These are phyloP conservation scores for Lagenidium giganteum DNA, from an alignment of 352 stramenopile species.

Conservation along the genomic window DNA sequence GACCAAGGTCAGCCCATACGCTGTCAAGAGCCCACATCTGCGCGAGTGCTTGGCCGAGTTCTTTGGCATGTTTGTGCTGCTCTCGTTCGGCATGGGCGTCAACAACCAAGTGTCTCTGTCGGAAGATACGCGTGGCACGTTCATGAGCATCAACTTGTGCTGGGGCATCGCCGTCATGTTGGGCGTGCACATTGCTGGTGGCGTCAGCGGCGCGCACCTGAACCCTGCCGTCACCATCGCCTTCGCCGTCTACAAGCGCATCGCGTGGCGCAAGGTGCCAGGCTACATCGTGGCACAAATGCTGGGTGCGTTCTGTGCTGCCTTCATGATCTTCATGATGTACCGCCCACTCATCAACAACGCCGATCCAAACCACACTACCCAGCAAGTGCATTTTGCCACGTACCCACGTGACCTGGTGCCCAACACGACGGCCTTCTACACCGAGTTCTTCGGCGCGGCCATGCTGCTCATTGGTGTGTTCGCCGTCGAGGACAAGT, in stretches of 20 bases:
- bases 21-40: too few relatives aligned
- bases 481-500: constrained; percentile 20
- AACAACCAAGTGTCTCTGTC: constrained; percentile 56
- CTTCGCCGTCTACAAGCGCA: constrained; percentile 33
- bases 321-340: constrained; percentile 40
- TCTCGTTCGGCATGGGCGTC: constrained; percentile 63
- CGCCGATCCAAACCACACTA: constrained; percentile 38
- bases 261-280: constrained; percentile 53
- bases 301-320: constrained; percentile 40
- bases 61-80: constrained; percentile 50
- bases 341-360: constrained; percentile 49
- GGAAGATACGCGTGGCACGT: constrained; percentile 48
- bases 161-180: constrained; percentile 76
- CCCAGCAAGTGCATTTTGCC: constrained; percentile 38
- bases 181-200: constrained; percentile 49
- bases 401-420: constrained; percentile 53
- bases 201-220: constrained; percentile 54
- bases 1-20: too few relatives aligned
- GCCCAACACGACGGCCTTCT: constrained; percentile 21
- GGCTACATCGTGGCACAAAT: constrained; percentile 51
- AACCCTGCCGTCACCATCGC: constrained; percentile 63
- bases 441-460: constrained; percentile 23
- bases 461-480: constrained; percentile 23
- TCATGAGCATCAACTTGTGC: constrained; percentile 62
- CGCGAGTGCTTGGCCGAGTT: constrained; percentile 65